Evolutionary conservation across 257 asterid species (phyloP), one percentile per base, ranked within the genome.

Genomic region (Solanum dulcamara): DNA sequence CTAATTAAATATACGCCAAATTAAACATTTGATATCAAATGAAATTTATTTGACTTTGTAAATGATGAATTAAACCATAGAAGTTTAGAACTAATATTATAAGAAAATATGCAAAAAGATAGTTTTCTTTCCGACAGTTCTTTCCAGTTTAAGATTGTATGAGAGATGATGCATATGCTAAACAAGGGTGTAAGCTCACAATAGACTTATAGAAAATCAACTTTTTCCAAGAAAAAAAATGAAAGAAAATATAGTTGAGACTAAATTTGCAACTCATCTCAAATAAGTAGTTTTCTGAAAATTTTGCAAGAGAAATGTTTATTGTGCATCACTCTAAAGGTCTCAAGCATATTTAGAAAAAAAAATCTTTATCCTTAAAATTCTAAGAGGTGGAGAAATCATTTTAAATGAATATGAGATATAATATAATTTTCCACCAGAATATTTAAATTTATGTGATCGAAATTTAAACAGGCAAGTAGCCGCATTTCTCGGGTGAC

Each of bases 401-500:
- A 48, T 85, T 86, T 84, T 81, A 86, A 66, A 53, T 81, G 85
- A 87, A 81, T 71, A 80, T 83, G 87, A 44, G 84, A 88, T 88
- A 83, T 85, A 22, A 71, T 32, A 32, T 33, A 59, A 10, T 18
- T 18, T 53, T 10, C 7, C 3, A 10, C 32, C 15, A 59, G 7
- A 59, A n/a, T 59, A 57, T n/a, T 68, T 33, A 20, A 18, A 9
- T 17, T 18, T 15, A 33, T 32, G 26, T 37, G 64, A 59, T 59
- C 32, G 32, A 59, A 59, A n/a, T n/a, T 74, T 40, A 42, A 74
- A 74, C 37, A 40, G 53, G 33, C 97, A 91, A 90, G 92, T 84
- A 89, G 92, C 94, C 98, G 97, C 85, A 85, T 84, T 89, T 91
- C 86, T 85, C 93, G 92, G 89, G 83, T 42, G 83, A 80, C 60